Base-by-base conservation (phyloP, 331 rosid genomes). In the Rosa hybrid region DNA sequence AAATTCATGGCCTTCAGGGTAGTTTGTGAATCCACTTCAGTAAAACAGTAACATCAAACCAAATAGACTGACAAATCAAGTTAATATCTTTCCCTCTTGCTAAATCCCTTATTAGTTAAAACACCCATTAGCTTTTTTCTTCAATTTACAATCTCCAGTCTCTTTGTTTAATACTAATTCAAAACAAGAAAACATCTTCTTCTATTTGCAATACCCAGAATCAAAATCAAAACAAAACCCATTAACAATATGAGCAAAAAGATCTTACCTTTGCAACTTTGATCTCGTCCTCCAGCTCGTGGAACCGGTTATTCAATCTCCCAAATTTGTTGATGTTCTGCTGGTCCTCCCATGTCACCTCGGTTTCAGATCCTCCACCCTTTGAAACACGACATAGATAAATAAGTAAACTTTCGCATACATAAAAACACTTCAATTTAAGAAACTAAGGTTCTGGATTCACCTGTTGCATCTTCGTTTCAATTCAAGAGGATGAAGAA, bases 321-420 rank as follows among this genome's bases (percentile, higher is more conserved):
- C 97, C 92, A 69, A 94, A 94, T 73, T 89, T 92, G 88, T 92
- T 94, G 78, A 94, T 92, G 63, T 91, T 88, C 81, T 86, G 97
- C 77, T 92, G 98, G 74, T 92, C 94, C 78, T 92, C 97, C 93
- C 98, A 94, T 71, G 97, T 90, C 74, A 94, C 94, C 86, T 94
- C 94, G 62, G 91, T 83, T 1, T 94, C 94, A 71, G 98, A 89
- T 89, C 96, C 93, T 82, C 94, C 96, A 45, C 97, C 91, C 97
- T 94, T 78, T 23, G 16, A 49, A 50, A 81, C 7, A 46, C 17
- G 6, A 68, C 14, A 25, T 4, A 48, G 2, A 14, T 27, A 7
- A 50, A 46, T 11, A 4, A 13, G 6, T 53, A 27, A 10, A 10
- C 17, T 53, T 41, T 54, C 44, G 7, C 21, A 67, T 3, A 23